A percentile compares a stretch with the other conserved stretches of the same genome.
These are phyloP conservation scores for Fusarium hostae DNA, from an alignment of 2,329 filamentous ascomycete species.

Conservation along the genomic window DNA sequence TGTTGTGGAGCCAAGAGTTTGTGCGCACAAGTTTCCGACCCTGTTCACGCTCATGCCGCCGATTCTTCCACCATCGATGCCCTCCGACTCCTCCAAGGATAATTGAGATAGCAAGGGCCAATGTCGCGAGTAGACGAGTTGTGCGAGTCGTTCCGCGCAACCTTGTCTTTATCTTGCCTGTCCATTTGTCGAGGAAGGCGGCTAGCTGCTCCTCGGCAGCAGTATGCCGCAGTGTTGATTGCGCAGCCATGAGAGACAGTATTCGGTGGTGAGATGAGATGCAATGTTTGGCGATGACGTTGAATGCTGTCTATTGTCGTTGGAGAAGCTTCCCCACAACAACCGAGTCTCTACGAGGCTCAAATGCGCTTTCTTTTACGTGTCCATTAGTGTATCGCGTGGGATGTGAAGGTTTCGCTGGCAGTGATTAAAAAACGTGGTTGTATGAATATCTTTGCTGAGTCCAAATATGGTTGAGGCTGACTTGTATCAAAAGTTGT, in stretches of 20 bases:
- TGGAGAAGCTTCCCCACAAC: conserved; percentile 39
- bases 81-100: conserved; percentile 81
- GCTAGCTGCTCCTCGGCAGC: conserved; percentile 74
- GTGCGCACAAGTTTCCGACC: conserved; percentile 84
- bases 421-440: background rate
- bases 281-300: conserved; percentile 25
- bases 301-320: conserved; percentile 4
- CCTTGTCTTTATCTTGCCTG: conserved; percentile 61
- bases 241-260: conserved; percentile 75
- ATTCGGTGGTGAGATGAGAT: background rate
- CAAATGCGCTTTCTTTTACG: conserved; percentile 22
- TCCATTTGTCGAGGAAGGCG: conserved; percentile 70
- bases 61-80: conserved; percentile 79
- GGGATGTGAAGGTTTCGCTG: conserved; percentile 1
- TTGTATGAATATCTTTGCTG: conserved; percentile 8
- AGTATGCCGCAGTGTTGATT: conserved; percentile 81
- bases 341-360: conserved; percentile 34
- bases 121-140: conserved; percentile 78
- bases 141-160: conserved; percentile 74
- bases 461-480: conserved; percentile 18
- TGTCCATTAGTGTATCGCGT: conserved; percentile 31
- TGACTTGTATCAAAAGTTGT: conserved; percentile 17
- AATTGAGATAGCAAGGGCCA: conserved; percentile 81
- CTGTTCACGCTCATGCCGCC: conserved; percentile 81
- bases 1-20: conserved; percentile 92